Evolutionary conservation across 1,139 yeast genomes (phyloP).

Genomic region (Diutina scorzettiae): DNA sequence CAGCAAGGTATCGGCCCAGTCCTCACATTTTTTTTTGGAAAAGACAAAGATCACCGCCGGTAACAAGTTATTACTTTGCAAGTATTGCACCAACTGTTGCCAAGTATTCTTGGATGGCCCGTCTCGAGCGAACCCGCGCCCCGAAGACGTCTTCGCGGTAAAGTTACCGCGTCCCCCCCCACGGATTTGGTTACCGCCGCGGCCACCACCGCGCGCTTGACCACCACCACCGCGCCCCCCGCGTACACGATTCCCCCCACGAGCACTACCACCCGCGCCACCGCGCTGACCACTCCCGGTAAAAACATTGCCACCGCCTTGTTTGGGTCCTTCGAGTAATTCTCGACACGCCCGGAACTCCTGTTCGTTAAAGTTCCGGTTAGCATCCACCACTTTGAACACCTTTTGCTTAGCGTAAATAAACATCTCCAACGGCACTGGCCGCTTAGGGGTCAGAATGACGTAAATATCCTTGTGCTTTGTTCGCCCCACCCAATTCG

Average conservation of each 20-base stretch:
- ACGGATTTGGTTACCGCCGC: conserved; percentile 43
- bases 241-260: conserved; percentile 66
- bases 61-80: conserved; percentile 77
- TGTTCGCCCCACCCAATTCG: conserved; percentile 95
- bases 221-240: conserved; percentile 83
- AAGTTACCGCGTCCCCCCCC: conserved; percentile 33
- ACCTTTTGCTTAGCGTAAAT: conserved; percentile 92
- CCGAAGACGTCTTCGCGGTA: conserved; percentile 9
- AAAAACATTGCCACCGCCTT: conserved; percentile 12
- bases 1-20: conserved; percentile 69
- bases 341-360: conserved; percentile 93
- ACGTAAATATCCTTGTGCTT: conserved; percentile 97
- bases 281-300: conserved; percentile 34
- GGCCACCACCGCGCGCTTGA: conserved; percentile 72
- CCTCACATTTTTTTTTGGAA: conserved; percentile 87
- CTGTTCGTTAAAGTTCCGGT: conserved; percentile 90
- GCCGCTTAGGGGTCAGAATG: conserved; percentile 96
- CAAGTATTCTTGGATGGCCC: conserved; percentile 75
- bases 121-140: conserved; percentile 33
- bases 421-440: conserved; percentile 84
- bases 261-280: conserved; percentile 34
- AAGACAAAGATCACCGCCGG: conserved; percentile 94
- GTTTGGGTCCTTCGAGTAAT: conserved; percentile 29
- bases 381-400: conserved; percentile 93
- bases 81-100: conserved; percentile 65